Conservation (phyloP, 2,329 filamentous ascomycete genomes). For the Aspergillus calidoustus region DNA sequence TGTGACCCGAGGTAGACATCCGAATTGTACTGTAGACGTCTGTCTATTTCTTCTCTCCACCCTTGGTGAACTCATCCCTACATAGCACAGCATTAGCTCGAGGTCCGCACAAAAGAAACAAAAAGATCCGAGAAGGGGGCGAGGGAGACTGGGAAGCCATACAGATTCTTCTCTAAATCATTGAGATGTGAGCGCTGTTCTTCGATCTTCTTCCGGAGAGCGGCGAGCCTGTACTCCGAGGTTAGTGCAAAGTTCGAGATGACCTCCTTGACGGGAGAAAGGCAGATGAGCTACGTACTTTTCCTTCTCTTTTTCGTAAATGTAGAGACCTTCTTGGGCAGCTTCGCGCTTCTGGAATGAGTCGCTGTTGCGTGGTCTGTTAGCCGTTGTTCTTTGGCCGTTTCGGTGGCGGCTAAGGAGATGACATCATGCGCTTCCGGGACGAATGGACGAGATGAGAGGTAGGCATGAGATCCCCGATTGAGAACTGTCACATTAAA, state of each 20-base stretch:
- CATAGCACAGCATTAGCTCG: background rate
- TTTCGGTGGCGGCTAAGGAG: background rate
- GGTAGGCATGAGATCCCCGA: background rate
- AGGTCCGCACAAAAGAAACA: background rate
- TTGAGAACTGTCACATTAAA: background rate
- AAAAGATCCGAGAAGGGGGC: background rate
- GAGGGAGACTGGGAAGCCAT: constrained; percentile 41
- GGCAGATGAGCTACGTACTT: constrained; percentile 60
- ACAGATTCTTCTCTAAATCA: constrained; percentile 87
- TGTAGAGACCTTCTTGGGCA: constrained; percentile 82
- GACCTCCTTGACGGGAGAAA: background rate
- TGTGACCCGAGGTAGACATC: background rate
- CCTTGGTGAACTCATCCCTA: constrained; percentile 78
- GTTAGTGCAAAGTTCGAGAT: background rate
- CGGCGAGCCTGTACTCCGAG: constrained; percentile 57
- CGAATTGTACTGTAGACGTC: background rate
- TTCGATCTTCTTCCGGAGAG: constrained; percentile 69
- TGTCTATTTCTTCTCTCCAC: constrained; percentile 61
- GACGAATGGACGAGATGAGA: background rate
- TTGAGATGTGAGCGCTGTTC: constrained; percentile 84
- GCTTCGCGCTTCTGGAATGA: constrained; percentile 91
- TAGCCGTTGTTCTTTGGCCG: constrained; percentile 10
- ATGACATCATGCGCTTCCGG: constrained; percentile 25
- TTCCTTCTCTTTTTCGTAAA: constrained; percentile 84
- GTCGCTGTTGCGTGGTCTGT: constrained; percentile 62